Conservation (phyloP, 2,329 filamentous ascomycete species). For the Alternaria sp. region DNA sequence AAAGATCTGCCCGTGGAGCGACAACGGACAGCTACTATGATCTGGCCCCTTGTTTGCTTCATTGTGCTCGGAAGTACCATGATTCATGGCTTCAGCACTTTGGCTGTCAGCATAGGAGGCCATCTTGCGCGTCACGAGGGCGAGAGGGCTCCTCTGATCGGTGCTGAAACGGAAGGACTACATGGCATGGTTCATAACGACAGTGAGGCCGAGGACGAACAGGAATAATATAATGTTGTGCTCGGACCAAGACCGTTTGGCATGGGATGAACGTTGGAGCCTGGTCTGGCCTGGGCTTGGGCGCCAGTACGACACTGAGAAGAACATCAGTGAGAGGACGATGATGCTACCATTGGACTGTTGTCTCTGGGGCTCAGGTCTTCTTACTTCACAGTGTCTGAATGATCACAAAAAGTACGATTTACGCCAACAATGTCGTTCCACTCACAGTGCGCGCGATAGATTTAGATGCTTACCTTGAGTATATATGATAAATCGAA, state of each 20-base stretch:
- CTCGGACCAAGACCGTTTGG: not conserved
- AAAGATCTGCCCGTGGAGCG: constrained; percentile 40
- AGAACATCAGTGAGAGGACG: not conserved
- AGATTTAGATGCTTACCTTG: not conserved
- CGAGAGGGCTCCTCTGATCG: constrained; percentile 58
- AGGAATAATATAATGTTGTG: not conserved
- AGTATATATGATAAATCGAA: not conserved
- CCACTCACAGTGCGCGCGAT: not conserved
- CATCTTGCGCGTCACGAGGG: constrained; percentile 56
- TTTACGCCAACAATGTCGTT: not conserved
- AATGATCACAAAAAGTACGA: not conserved
- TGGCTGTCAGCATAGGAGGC: constrained; percentile 56
- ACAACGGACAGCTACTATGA: constrained; percentile 51
- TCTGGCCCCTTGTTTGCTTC: constrained; percentile 64
- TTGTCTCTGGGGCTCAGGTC: not conserved
- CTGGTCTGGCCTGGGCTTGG: not conserved
- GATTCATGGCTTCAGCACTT: constrained; percentile 61
- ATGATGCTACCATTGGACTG: not conserved
- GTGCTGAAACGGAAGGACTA: constrained; percentile 58
- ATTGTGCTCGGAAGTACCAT: constrained; percentile 61
- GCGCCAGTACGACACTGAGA: not conserved
- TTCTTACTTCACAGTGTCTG: not conserved
- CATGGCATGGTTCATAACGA: constrained; percentile 58
- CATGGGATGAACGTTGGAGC: not conserved
- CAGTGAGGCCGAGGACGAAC: constrained; percentile 19